These are phyloP conservation scores for Plenodomus lindquistii DNA, from an alignment of 2,329 filamentous ascomycete species.

Conservation along the genomic window DNA sequence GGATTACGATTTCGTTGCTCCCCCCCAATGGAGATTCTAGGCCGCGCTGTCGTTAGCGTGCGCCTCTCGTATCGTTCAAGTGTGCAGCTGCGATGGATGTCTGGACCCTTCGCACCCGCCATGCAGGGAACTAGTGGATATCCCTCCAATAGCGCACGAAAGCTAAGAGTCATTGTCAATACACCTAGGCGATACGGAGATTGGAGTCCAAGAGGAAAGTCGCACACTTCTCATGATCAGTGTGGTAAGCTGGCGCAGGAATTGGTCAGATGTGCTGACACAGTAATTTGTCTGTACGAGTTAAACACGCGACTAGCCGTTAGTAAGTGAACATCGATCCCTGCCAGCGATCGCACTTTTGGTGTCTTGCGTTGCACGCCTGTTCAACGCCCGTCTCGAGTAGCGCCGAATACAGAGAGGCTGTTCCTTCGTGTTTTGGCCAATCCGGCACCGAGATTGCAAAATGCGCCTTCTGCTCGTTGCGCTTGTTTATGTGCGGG, in stretches of 20 bases:
- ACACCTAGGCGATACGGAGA: neutral
- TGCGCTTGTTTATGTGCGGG: neutral
- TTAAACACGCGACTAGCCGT: neutral
- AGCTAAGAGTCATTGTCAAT: neutral
- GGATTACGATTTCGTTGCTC: neutral
- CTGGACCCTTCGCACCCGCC: neutral
- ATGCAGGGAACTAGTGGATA: neutral
- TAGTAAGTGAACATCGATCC: neutral
- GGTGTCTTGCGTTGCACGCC: neutral
- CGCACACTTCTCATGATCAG: no score
- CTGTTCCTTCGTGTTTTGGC: neutral
- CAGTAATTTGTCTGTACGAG: neutral
- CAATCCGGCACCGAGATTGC: neutral
- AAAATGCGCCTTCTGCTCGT: no score
- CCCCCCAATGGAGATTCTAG: neutral
- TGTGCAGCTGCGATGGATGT: neutral
- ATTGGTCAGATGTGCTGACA: neutral
- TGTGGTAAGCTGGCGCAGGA: neutral
- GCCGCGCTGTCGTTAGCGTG: neutral
- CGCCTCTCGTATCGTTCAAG: neutral
- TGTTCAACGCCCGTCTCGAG: neutral
- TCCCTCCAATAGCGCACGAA: neutral
- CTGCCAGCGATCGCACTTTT: neutral
- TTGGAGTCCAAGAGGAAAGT: neutral
- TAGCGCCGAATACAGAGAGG: neutral